A percentile compares a stretch with the other conserved stretches of the same genome.
phyloP scores from a whole-genome alignment of 1,284 basidiomycete genomes.

The Rhodofomes roseus region DNA sequence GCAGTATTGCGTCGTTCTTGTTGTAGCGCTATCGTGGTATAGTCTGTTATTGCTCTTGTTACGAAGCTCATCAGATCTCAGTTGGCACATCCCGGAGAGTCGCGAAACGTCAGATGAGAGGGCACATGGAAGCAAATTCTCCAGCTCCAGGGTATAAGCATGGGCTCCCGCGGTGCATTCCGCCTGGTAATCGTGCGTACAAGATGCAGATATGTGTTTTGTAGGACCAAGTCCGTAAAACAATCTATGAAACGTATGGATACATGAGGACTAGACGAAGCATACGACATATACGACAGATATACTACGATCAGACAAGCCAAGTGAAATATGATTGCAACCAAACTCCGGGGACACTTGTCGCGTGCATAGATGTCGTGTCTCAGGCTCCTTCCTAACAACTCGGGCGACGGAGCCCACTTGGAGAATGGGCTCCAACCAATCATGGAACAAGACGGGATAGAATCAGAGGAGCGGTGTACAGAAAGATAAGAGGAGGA shows the following conservation, averaged over 20 bases:
- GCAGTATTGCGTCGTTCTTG: not conserved
- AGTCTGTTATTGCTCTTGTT: not conserved
- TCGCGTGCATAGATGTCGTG: not conserved
- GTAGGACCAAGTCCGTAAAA: not conserved
- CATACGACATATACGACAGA: not conserved
- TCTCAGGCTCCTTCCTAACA: not conserved
- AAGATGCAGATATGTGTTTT: not conserved
- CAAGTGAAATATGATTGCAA: not conserved
- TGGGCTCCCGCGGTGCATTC: no score
- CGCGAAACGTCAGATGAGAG: no score
- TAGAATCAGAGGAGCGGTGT: not conserved
- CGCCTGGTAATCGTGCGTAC: no score
- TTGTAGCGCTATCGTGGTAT: not conserved
- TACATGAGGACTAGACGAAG: constrained; percentile 1
- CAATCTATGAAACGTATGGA: constrained; percentile 2
- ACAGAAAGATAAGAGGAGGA: not conserved
- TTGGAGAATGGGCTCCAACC: no score
- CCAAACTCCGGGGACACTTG: not conserved
- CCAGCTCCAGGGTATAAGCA: no score
- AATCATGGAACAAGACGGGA: not conserved
- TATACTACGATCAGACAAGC: not conserved
- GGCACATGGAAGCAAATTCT: no score
- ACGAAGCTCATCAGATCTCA: not conserved
- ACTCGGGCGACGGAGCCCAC: not conserved
- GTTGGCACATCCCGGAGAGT: no score